A percentile compares a stretch with the other conserved stretches of the same genome.
phyloP scores from a whole-genome alignment of 2,329 filamentous ascomycete genomes.

The Lasiodiplodia gonubiensis region DNA sequence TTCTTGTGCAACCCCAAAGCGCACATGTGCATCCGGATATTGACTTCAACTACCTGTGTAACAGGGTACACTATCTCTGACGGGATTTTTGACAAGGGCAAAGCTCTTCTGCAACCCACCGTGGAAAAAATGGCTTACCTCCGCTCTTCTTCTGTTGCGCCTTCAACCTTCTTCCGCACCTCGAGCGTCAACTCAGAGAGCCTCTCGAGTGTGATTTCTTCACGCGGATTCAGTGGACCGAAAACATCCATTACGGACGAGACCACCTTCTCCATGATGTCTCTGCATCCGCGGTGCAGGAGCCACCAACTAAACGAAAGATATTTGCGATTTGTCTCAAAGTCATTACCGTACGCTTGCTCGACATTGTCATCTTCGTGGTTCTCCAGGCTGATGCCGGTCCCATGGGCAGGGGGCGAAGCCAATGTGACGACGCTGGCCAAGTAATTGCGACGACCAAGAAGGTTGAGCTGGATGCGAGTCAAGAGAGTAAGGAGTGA shows the following conservation, averaged over 20 bases:
- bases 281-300: conserved; percentile 85
- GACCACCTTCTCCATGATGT: conserved; percentile 81
- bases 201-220: conserved; percentile 80
- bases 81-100: too few relatives aligned
- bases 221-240: conserved; percentile 83
- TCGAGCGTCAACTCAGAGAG: conserved; percentile 82
- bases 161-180: conserved; percentile 85
- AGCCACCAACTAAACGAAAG: conserved; percentile 99
- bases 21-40: too few relatives aligned
- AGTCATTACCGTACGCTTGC: conserved; percentile 87
- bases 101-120: too few relatives aligned
- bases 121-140: conserved; percentile 48
- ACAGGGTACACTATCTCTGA: too few relatives aligned
- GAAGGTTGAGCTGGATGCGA: conserved; percentile 92
- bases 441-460: conserved; percentile 92
- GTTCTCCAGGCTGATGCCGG: conserved; percentile 88
- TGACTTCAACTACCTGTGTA: too few relatives aligned
- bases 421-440: conserved; percentile 93
- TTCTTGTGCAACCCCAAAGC: too few relatives aligned
- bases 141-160: conserved; percentile 68
- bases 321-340: conserved; percentile 93
- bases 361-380: conserved; percentile 87
- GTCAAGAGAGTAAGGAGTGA: conserved; percentile 90
- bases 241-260: conserved; percentile 88
- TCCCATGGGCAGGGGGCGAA: conserved; percentile 68